A percentile compares a stretch with the other conserved stretches of the same genome.
Evolutionary conservation across 768 basidiomycete species (phyloP).

Genomic region (Suillus subluteus): DNA sequence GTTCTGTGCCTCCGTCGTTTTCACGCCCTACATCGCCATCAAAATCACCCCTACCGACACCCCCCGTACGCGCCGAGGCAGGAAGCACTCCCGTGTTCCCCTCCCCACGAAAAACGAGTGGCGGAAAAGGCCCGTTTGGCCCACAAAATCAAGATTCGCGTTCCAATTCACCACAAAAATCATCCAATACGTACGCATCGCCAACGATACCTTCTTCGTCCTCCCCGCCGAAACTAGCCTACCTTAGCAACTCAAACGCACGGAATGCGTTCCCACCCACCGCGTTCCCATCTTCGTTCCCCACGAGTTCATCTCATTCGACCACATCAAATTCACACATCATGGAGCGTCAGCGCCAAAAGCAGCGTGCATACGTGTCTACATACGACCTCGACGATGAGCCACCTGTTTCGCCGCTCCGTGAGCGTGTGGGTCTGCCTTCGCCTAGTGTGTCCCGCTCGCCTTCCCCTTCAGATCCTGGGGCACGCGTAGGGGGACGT

Average conservation of each 20-base stretch:
- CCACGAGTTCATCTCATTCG: neutral
- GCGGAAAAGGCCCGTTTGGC: neutral
- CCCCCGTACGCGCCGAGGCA: neutral
- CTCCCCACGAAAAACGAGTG: neutral
- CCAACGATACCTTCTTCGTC: constrained; percentile 27
- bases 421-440: constrained; percentile 16
- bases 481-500: neutral
- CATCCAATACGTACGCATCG: constrained; percentile 9
- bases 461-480: constrained; percentile 5
- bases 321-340: constrained; percentile 4
- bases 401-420: constrained; percentile 35
- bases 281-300: constrained; percentile 5
- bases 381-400: constrained; percentile 33
- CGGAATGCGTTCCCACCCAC: constrained; percentile 9
- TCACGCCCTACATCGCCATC: constrained; percentile 12
- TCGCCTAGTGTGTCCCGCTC: constrained; percentile 3
- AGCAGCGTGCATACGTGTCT: constrained; percentile 6
- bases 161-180: constrained; percentile 6
- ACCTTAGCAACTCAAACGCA: neutral
- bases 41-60: constrained; percentile 8
- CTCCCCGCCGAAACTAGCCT: constrained; percentile 10
- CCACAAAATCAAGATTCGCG: neutral
- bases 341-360: constrained; percentile 10
- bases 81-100: neutral
- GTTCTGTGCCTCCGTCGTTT: constrained; percentile 5